Base-by-base conservation (phyloP, 2,329 filamentous ascomycete species). In the Trichoderma koningiopsis region DNA sequence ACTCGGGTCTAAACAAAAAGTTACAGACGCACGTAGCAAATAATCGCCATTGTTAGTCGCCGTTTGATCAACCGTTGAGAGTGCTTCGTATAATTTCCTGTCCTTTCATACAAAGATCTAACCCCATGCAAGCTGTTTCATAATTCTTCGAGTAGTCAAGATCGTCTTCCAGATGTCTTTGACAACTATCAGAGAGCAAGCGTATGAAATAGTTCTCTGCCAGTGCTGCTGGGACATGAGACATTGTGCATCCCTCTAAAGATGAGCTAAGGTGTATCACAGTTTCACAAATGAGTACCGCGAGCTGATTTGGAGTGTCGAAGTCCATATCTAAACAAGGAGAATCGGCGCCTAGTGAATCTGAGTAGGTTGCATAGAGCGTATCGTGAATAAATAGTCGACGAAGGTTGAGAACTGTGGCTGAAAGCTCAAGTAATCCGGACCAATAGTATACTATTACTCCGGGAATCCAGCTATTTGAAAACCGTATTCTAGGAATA, bases 231-330 rank as follows among this genome's bases (percentile, higher is more conserved):
- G 59, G 59, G 19, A 62, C 19, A 35, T 62, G 43, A 10, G 43
- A 33, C 59, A 62, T 62, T 5, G 43, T 52, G 29, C 40, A 62
- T 10, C 59, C 59, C 11, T 62, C 59, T 13, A 62, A 4, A 8
- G 59, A 52, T 10, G 59, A 35, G 59, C 43, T 62, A 3, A 62
- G 43, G 13, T 52, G 40, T 35, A 62, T 62, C 29, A 62, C 59
- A 1, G 59, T 52, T n/a, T 62, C 27, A 29, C 59, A 52, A 19
- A 62, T 33, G 0, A 24, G 59, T 24, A 52, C 29, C 5, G 59
- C 40, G 29, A 62, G 22, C 4, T 62, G 29, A n/a, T 22, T 52
- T 8, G 49, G 10, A 5, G 59, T 27, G 7, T 35, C 59, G 10
- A 29, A 19, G 4, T 11, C 24, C 37, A 47, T 47, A 6, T 29